Evolutionary conservation across 169 alveolate genomes (phyloP).

Genomic region (Plasmodium billcollinsi): DNA sequence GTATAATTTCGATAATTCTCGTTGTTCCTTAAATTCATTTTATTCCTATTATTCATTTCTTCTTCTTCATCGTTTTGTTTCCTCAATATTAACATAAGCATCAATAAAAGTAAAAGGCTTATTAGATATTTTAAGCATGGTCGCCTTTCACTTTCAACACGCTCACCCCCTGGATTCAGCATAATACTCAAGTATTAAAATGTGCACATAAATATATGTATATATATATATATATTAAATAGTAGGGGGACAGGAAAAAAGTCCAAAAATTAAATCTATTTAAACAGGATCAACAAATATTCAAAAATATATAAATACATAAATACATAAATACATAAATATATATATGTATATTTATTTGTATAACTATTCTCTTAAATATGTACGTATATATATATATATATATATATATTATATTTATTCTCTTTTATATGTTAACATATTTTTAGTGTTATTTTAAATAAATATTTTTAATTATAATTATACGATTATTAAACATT

Average conservation of each 20-base stretch:
- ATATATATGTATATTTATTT: too few species aligned
- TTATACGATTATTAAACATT: too few species aligned
- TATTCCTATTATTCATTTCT: slow-evolving; percentile 12
- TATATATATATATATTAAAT: background rate
- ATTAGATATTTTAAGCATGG: slow-evolving; percentile 49
- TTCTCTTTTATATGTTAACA: too few species aligned
- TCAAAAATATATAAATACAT: too few species aligned
- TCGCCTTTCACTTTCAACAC: slow-evolving; percentile 35
- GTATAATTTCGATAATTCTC: slow-evolving; percentile 49
- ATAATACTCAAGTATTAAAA: slow-evolving; percentile 26
- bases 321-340: too few species aligned
- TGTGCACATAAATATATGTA: background rate
- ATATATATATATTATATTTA: too few species aligned
- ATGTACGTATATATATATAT: too few species aligned
- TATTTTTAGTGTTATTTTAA: too few species aligned
- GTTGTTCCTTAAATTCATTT: slow-evolving; percentile 65
- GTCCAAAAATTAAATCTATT: too few species aligned
- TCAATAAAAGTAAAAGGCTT: slow-evolving; percentile 61
- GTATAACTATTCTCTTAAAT: too few species aligned
- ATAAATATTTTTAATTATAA: too few species aligned
- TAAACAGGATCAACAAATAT: too few species aligned
- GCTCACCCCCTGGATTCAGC: slow-evolving; percentile 40
- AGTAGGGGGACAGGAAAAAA: background rate
- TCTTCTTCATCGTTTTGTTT: slow-evolving; percentile 74
- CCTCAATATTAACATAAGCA: slow-evolving; percentile 27